Evolutionary conservation across 345 rosid genomes (phyloP).

Genomic region (Populus pruinosa): DNA sequence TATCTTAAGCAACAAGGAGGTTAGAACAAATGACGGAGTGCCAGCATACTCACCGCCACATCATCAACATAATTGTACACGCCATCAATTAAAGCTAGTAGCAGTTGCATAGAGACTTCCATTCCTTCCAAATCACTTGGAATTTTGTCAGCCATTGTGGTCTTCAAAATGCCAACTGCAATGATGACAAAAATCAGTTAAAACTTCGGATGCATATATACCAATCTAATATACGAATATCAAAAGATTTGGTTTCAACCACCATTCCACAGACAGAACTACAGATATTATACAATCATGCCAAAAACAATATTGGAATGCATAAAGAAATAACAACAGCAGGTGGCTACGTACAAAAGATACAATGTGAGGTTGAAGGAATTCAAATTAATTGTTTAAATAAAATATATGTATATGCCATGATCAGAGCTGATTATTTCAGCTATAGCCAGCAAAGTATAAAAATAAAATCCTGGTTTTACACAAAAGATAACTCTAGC

Average conservation of each 20-base stretch:
- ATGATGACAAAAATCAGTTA: neutral
- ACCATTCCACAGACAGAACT: neutral
- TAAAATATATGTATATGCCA: neutral
- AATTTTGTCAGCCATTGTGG: constrained; percentile 66
- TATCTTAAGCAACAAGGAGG: constrained; percentile 10
- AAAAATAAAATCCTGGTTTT: neutral
- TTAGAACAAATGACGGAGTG: neutral
- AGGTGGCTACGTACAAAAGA: neutral
- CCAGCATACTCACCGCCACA: constrained; percentile 61
- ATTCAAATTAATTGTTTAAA: neutral
- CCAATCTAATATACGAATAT: neutral
- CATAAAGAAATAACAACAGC: neutral
- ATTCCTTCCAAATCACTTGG: constrained; percentile 97
- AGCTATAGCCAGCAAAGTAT: neutral
- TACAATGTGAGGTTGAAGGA: neutral
- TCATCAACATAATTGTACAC: constrained; percentile 74
- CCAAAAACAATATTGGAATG: neutral
- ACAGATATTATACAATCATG: too few relatives aligned
- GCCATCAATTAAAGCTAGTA: constrained; percentile 63
- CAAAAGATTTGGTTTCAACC: neutral
- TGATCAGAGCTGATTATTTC: neutral
- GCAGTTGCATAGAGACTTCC: constrained; percentile 81
- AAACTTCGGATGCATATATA: neutral
- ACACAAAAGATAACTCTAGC: neutral
- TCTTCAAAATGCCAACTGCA: constrained; percentile 71